A percentile compares a stretch with the other conserved stretches of the same genome.
These are phyloP conservation scores for Jamesozyma gamospora DNA, from an alignment of 805 yeast genomes.

Conservation along the genomic window DNA sequence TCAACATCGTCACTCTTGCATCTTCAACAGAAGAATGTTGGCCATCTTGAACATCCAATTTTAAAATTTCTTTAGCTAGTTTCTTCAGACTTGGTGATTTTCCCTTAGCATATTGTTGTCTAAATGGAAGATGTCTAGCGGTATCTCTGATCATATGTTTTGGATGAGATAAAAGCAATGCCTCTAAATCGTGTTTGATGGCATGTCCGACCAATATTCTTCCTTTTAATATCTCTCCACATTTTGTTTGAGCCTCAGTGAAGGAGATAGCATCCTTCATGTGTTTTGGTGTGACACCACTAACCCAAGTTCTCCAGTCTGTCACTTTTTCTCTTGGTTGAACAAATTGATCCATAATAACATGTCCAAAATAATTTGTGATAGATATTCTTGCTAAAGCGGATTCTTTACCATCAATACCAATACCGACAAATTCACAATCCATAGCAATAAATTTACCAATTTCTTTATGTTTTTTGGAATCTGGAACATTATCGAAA, in stretches of 20 bases:
- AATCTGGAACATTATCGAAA: constrained; percentile 1
- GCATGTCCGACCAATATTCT: constrained; percentile 78
- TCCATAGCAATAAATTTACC: constrained; percentile 80
- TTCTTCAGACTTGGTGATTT: constrained; percentile 66
- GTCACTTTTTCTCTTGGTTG: constrained; percentile 66
- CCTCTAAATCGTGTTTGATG: constrained; percentile 64
- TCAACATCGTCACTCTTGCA: constrained; percentile 77
- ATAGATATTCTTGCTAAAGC: constrained; percentile 81
- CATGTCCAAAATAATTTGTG: constrained; percentile 72
- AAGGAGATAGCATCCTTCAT: constrained; percentile 61
- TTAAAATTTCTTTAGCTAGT: constrained; percentile 46
- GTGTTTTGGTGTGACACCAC: constrained; percentile 67
- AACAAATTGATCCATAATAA: constrained; percentile 64
- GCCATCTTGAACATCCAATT: constrained; percentile 56
- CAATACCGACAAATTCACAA: constrained; percentile 92
- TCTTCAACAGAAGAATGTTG: constrained; percentile 86
- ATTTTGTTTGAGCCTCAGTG: constrained; percentile 52
- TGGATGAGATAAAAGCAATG: constrained; percentile 61
- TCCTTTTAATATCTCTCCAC: constrained; percentile 42
- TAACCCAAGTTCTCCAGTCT: constrained; percentile 89
- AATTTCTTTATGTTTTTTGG: constrained; percentile 32
- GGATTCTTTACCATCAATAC: constrained; percentile 56
- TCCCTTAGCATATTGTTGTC: constrained; percentile 46
- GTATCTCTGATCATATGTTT: constrained; percentile 61
- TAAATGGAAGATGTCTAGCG: constrained; percentile 48